Percentiles rank a stretch among this genome's conserved stretches.
Evolutionary conservation across 1,284 basidiomycete genomes (phyloP).

Genomic region (Naganishia liquefaciens): DNA sequence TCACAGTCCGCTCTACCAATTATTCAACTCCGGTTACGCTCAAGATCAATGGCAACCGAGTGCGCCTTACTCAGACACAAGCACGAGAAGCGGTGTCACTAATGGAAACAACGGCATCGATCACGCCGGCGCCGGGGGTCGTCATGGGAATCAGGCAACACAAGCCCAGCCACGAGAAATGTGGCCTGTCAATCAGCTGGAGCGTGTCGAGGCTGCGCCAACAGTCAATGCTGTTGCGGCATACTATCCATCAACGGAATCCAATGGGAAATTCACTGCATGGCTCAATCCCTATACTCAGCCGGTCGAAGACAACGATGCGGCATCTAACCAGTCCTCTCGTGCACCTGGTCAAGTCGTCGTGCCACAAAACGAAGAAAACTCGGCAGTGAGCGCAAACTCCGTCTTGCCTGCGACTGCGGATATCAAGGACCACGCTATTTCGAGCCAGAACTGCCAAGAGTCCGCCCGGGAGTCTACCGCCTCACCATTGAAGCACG

Average conservation of each 20-base stretch:
- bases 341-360: slow-evolving; percentile 5
- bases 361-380: background rate
- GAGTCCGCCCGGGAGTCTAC: background rate
- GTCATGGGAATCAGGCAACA: background rate
- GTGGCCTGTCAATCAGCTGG: slow-evolving; percentile 5
- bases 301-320: slow-evolving; percentile 14
- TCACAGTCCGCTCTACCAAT: slow-evolving; percentile 33
- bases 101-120: background rate
- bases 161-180: slow-evolving; percentile 7
- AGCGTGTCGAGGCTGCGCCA: background rate
- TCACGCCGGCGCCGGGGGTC: background rate
- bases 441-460: background rate
- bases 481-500: slow-evolving; percentile 1
- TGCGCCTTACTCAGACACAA: slow-evolving; percentile 13
- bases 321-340: background rate
- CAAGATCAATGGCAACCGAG: slow-evolving; percentile 26
- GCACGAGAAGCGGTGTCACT: background rate
- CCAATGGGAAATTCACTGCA: background rate
- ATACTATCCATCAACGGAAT: background rate
- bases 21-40: slow-evolving; percentile 19
- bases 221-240: background rate
- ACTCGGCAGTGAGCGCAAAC: background rate
- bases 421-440: background rate
- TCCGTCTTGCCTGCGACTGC: background rate
- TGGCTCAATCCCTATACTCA: slow-evolving; percentile 15